These are phyloP conservation scores for Clavispora phyllophila DNA, from an alignment of 805 yeast species.

Conservation along the genomic window DNA sequence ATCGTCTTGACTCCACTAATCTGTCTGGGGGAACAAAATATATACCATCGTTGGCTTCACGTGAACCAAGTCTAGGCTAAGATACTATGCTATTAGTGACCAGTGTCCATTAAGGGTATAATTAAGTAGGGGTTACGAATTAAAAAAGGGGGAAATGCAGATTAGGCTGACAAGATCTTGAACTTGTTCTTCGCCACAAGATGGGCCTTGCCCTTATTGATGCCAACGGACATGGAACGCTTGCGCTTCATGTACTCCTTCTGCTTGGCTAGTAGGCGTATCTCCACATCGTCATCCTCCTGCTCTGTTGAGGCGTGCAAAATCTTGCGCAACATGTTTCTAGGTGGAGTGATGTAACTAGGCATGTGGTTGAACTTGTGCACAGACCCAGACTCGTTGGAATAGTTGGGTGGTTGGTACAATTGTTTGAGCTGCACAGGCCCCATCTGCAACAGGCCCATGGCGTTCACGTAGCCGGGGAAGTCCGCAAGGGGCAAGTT, in stretches of 20 bases:
- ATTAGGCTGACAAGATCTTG: conserved; percentile 11
- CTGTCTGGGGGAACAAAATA: too few species aligned
- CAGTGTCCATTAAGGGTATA: conserved; percentile 2
- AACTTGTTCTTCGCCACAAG: conserved; percentile 31
- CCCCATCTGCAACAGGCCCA: conserved; percentile 6
- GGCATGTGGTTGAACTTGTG: conserved; percentile 30
- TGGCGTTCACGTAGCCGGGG: conserved; percentile 22
- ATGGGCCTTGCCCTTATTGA: conserved; percentile 29
- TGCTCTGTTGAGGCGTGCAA: conserved; percentile 15
- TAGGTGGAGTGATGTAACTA: conserved; percentile 31
- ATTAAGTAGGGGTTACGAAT: neutral
- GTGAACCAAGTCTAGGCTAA: too few species aligned
- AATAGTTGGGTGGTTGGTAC: conserved; percentile 27
- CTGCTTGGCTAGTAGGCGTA: conserved; percentile 17
- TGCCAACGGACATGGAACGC: conserved; percentile 36
- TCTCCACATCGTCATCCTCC: conserved; percentile 19
- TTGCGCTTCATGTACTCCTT: conserved; percentile 19
- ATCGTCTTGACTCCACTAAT: too few species aligned
- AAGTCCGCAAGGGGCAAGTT: conserved; percentile 25
- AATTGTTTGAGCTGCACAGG: conserved; percentile 20
- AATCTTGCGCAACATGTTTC: conserved; percentile 19
- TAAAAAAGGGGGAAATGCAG: neutral
- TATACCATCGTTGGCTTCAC: too few species aligned
- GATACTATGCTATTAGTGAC: too few species aligned
- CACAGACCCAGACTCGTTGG: conserved; percentile 23